Evolutionary conservation across 2,329 filamentous ascomycete genomes (phyloP).

Genomic region (Ophiostoma sp.): DNA sequence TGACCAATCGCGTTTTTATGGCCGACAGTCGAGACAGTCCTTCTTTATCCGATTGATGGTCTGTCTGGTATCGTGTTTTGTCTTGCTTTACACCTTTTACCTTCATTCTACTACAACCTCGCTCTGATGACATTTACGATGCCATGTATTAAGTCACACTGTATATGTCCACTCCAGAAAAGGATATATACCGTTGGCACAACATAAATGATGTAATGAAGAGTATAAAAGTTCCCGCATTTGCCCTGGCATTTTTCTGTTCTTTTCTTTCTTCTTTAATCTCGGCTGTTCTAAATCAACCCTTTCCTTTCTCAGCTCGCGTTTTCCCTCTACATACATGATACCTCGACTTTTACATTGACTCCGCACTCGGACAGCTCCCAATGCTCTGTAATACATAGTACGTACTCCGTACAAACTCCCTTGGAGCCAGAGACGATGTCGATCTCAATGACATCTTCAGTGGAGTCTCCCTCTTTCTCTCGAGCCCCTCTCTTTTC

Average conservation of each 20-base stretch:
- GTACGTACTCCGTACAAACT: neutral
- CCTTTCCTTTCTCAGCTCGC: neutral
- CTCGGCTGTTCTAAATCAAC: neutral
- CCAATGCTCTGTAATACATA: too few species aligned
- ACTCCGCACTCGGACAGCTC: too few species aligned
- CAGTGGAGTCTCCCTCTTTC: neutral
- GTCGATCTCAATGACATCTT: slow-evolving; percentile 3
- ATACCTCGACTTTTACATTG: too few species aligned
- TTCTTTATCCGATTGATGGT: neutral
- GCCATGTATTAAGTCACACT: neutral
- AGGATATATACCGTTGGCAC: neutral
- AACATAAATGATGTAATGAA: neutral
- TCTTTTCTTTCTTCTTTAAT: neutral
- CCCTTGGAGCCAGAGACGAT: neutral
- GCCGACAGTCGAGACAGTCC: neutral
- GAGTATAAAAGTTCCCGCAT: neutral
- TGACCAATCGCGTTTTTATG: neutral
- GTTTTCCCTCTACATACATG: neutral
- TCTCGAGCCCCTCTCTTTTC: neutral
- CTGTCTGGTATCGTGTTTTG: neutral
- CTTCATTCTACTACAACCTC: neutral
- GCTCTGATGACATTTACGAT: neutral
- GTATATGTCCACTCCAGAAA: neutral
- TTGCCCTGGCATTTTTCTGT: neutral
- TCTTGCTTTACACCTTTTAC: neutral